Base-by-base conservation (phyloP, 345 rosid species). In the Anacardium occidentale region DNA sequence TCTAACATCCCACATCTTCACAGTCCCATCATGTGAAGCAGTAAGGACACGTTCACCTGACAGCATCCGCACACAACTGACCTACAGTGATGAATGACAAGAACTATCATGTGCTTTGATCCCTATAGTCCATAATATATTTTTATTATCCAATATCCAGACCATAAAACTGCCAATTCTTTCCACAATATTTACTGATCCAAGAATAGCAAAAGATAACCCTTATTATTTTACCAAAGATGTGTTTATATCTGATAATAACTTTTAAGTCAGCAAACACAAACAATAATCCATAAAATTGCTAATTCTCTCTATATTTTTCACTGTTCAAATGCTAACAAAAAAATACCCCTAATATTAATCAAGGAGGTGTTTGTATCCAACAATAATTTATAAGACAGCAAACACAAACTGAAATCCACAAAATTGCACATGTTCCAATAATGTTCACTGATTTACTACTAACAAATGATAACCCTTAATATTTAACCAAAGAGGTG, bases 1-100 rank as follows among this genome's bases (percentile, higher is more conserved):
- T 80, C 99, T 83, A 74, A 95, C 97, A 86, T 95, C 99, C 99
- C 99, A 95, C 98, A 93, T 93, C 86, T 91, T 95, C 63, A 95
- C 92, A 37, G 96, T 91, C 78, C 96, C 97, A 86, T 90, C 97
- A 77, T 91, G 91, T 60, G 94, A 82, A 77, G 98, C 87, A 54
- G 96, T 88, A 70, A 94, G 98, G 64, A 94, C 98, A 51, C 97
- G 90, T 79, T 94, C 98, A 26, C 97, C 98, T 20, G 98, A 91
- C 69, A 94, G 82, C 98, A 94, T 94, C 68, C 94, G 86, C 73
- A 91, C 97, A 81, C 88, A 85, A 78, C 91, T 90, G 74, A 91
- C 94, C 98, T 93, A 81, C 80, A 85, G 63, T 40, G 47, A 58
- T 48, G 40, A 59, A 40, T 45, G 69, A 75, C 14, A 55, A 13